Evolutionary conservation across 2,329 filamentous ascomycete species (phyloP).

Genomic region (Endoconidiophora laricicola): DNA sequence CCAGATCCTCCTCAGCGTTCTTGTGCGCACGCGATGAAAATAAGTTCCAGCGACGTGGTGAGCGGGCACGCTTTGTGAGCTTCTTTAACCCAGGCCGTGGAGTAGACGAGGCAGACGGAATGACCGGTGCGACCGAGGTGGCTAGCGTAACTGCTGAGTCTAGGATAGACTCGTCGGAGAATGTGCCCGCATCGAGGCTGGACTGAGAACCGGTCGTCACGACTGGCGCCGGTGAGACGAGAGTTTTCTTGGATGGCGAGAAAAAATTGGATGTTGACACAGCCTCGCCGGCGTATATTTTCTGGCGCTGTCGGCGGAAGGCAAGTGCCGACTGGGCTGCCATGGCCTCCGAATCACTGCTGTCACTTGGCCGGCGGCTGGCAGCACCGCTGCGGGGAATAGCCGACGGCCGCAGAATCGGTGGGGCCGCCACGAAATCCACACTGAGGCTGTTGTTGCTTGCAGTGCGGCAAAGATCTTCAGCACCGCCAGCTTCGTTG

Average conservation of each 20-base stretch:
- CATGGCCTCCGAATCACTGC: conserved; percentile 36
- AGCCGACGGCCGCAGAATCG: conserved; percentile 37
- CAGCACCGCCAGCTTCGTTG: conserved; percentile 23
- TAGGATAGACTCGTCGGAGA: background rate
- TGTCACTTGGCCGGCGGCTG: conserved; percentile 34
- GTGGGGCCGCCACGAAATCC: conserved; percentile 24
- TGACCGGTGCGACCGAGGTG: background rate
- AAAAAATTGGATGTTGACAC: background rate
- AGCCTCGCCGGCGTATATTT: background rate
- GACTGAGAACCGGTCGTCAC: conserved; percentile 16
- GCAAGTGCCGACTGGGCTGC: conserved; percentile 35
- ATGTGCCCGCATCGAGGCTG: background rate
- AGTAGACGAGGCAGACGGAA: background rate
- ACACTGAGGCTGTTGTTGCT: conserved; percentile 34
- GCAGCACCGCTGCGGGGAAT: conserved; percentile 23
- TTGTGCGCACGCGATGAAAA: conserved; percentile 36
- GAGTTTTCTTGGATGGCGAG: conserved; percentile 33
- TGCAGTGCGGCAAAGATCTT: conserved; percentile 26
- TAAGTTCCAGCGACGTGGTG: conserved; percentile 46
- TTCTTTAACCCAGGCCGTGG: conserved; percentile 28
- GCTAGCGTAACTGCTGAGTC: background rate
- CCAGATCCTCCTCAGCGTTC: conserved; percentile 18
- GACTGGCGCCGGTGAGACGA: conserved; percentile 19
- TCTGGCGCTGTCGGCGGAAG: conserved; percentile 22
- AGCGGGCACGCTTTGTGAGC: conserved; percentile 35